Evolutionary conservation across 1,284 basidiomycete genomes (phyloP), one percentile per base, ranked within the genome.

Genomic region (Tilletia indica): DNA sequence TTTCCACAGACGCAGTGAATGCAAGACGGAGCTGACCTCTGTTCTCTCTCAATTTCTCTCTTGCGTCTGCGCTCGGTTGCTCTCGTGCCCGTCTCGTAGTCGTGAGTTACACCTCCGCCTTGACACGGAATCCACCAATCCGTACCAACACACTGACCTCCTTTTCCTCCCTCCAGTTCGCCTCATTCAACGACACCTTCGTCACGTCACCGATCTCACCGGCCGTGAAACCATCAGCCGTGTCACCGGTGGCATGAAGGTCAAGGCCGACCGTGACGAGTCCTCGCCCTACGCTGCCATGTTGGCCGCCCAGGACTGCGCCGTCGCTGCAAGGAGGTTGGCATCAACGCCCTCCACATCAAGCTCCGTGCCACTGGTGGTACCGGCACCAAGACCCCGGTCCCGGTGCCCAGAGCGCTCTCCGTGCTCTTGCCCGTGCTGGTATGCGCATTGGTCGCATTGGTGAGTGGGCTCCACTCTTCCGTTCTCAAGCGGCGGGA

Each of bases 221-320:
- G 97, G 96, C 84, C 95, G 93, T 89, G 96, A 99, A 89, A 99
- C 96, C 85, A 93, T 99, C 87, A 92, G 92, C 83, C 94, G 96
- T 86, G 94, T 98, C 78, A 99, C 96, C 79, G 92, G 93, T 85
- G 96, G 96, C 78, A 99, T 99, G 97, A 99, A 99, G 89, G 96
- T 99, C 88, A 99, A 99, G 89, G 97, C 96, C 54, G 96, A 99
- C 87, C 93, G 97, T 88, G 96, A 99, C 88, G 96, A 99, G 89
- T 98, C 95, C 68, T 98, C 96, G 54, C 93, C 96, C 36, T 99
- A 98, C 88, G 97, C 96, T 77, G 97, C 97, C 85, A 98, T 99
- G 96, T 89, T 98, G 87, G 96, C 96, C 76, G 96, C 96, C 71
- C 96, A 98, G 88, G 96, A 98, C 85, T 93, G 94, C 80, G 95